phyloP scores from a whole-genome alignment of 106 monocot species.

The Platanthera guangdongensis region DNA sequence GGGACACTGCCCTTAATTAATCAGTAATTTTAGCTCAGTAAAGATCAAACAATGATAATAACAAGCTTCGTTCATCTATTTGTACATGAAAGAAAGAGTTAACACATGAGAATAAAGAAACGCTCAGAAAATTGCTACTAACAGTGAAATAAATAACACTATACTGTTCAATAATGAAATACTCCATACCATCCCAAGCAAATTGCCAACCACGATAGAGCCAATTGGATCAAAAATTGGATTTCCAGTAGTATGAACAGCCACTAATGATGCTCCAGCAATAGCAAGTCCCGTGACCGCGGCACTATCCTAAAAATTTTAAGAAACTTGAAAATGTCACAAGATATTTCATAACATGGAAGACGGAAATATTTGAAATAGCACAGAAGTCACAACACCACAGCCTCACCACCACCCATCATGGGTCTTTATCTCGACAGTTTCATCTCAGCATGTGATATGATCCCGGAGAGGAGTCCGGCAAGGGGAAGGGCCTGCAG shows the following conservation, averaged over 20 bases:
- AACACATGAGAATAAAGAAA: background rate
- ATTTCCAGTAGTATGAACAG: slow-evolving; percentile 90
- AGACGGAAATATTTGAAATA: background rate
- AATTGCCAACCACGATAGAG: slow-evolving; percentile 87
- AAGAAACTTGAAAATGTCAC: background rate
- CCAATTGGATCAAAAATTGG: slow-evolving; percentile 96
- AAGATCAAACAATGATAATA: background rate
- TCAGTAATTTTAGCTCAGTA: background rate
- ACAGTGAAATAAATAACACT: background rate
- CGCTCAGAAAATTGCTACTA: background rate
- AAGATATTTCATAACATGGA: background rate
- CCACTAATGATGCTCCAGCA: slow-evolving; percentile 88
- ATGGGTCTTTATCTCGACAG: background rate
- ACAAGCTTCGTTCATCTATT: background rate
- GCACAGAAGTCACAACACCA: background rate
- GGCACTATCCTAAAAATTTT: slow-evolving; percentile 82
- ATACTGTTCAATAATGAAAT: background rate
- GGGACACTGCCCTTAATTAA: background rate
- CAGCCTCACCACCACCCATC: background rate
- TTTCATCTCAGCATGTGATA: background rate
- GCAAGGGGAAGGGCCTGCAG: no score
- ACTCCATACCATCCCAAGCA: slow-evolving; percentile 82
- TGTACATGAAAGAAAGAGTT: background rate
- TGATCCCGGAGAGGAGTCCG: no score
- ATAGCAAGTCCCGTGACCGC: slow-evolving; percentile 91